These are phyloP conservation scores for Botryosphaeria agaves DNA, from an alignment of 2,329 filamentous ascomycete species.

Conservation along the genomic window DNA sequence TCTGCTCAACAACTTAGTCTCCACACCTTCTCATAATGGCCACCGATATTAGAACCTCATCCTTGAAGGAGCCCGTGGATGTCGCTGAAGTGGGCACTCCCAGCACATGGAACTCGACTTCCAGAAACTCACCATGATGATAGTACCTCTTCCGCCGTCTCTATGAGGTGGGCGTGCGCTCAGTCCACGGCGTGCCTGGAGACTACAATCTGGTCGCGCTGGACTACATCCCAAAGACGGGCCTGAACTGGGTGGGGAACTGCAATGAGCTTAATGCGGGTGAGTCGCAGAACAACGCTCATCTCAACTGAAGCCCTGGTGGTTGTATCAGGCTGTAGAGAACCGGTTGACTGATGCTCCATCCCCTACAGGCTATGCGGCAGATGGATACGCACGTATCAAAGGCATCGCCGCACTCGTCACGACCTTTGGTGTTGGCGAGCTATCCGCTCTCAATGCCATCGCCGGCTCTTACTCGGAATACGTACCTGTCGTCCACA, in stretches of 20 bases:
- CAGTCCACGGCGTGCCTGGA: constrained; percentile 32
- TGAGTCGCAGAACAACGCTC: too few species aligned
- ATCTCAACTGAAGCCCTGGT: too few species aligned
- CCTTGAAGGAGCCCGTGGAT: constrained; percentile 29
- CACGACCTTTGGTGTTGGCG: constrained; percentile 30
- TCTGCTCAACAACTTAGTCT: too few species aligned
- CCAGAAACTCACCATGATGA: constrained; percentile 14
- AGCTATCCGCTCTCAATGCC: constrained; percentile 29
- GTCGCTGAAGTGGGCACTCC: too few species aligned
- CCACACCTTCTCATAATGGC: too few species aligned
- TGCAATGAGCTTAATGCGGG: constrained; percentile 44
- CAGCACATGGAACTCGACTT: constrained; percentile 1
- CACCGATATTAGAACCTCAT: constrained; percentile 23
- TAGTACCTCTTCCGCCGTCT: constrained; percentile 31
- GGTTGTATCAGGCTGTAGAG: too few species aligned
- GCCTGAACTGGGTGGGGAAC: constrained; percentile 41
- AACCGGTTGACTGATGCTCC: too few species aligned
- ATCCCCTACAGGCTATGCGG: constrained; percentile 22
- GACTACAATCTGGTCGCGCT: constrained; percentile 31
- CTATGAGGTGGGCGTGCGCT: constrained; percentile 28
- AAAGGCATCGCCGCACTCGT: constrained; percentile 28
- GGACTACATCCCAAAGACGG: constrained; percentile 38
- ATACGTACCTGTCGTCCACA: constrained; percentile 28
- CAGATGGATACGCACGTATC: constrained; percentile 28
- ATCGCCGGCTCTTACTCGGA: constrained; percentile 30